Conservation (phyloP, 768 basidiomycete genomes). For the Lentinus brumalis region DNA sequence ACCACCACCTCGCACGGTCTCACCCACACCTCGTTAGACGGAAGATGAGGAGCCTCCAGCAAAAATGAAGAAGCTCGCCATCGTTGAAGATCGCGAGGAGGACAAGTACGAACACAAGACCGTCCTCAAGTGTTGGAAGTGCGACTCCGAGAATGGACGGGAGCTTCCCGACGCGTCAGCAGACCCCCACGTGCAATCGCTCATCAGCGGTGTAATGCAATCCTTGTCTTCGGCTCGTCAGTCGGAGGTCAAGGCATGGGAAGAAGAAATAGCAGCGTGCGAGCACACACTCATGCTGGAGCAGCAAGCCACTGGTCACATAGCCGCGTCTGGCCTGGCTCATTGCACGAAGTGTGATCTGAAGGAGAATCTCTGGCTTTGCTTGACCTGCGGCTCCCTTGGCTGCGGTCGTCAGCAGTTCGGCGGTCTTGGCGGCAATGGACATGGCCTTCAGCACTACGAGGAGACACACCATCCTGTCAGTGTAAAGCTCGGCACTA, state of each 20-base stretch:
- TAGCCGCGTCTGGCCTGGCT: slow-evolving; percentile 64
- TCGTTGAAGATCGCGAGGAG: slow-evolving; percentile 82
- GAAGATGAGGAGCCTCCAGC: slow-evolving; percentile 82
- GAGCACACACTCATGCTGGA: slow-evolving; percentile 70
- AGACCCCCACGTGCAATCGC: slow-evolving; percentile 48
- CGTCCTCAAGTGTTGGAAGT: slow-evolving; percentile 74
- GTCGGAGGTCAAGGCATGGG: slow-evolving; percentile 96
- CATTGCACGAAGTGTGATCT: slow-evolving; percentile 84
- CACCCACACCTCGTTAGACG: slow-evolving; percentile 41
- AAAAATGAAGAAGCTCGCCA: slow-evolving; percentile 89
- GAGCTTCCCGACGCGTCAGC: slow-evolving; percentile 44
- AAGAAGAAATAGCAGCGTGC: slow-evolving; percentile 89
- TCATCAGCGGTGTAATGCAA: slow-evolving; percentile 71
- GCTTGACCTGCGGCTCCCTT: slow-evolving; percentile 85
- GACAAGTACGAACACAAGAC: slow-evolving; percentile 80
- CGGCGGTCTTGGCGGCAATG: slow-evolving; percentile 82
- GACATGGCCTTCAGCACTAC: slow-evolving; percentile 85
- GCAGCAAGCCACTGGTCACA: slow-evolving; percentile 49
- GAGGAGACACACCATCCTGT: slow-evolving; percentile 72
- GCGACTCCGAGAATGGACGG: slow-evolving; percentile 52
- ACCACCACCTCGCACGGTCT: background rate
- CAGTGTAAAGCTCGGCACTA: slow-evolving; percentile 93
- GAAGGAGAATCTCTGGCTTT: slow-evolving; percentile 93
- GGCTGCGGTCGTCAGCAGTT: slow-evolving; percentile 88
- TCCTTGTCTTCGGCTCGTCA: slow-evolving; percentile 89